A percentile compares a stretch with the other conserved stretches of the same genome.
Conservation (phyloP, 2,329 filamentous ascomycete species). For the Pseudocercospora pini-densiflorae region DNA sequence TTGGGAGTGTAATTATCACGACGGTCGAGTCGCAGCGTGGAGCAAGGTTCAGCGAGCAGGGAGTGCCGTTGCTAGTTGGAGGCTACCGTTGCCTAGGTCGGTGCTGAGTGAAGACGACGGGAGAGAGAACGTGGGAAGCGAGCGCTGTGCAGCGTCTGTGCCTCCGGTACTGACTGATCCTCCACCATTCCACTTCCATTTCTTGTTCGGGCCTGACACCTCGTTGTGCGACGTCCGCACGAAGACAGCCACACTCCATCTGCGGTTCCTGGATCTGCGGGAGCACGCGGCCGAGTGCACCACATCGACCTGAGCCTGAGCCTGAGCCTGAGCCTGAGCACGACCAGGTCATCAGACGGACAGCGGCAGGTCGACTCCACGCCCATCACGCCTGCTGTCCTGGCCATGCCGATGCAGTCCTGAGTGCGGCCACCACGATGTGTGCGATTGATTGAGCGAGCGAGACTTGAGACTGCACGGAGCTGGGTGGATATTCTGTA, state of each 20-base stretch:
- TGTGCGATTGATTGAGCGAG: not conserved
- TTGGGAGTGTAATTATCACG: not conserved
- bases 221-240: not conserved
- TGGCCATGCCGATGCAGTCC: not conserved
- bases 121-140: not conserved
- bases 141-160: too few relatives aligned
- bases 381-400: not conserved
- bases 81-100: conserved; percentile 1
- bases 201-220: not conserved
- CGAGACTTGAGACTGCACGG: not conserved
- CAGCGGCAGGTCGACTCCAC: not conserved
- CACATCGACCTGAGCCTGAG: not conserved
- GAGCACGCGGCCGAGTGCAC: conserved; percentile 2
- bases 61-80: not conserved
- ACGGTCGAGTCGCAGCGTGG: not conserved
- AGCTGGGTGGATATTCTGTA: conserved; percentile 3
- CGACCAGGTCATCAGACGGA: not conserved
- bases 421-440: conserved; percentile 7
- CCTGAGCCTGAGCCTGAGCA: not conserved
- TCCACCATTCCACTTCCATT: not conserved
- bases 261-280: not conserved
- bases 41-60: not conserved
- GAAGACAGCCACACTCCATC: not conserved
- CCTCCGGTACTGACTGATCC: too few relatives aligned
- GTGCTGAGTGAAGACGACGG: not conserved